Evolutionary conservation across 2,329 filamentous ascomycete species (phyloP).

Genomic region (Hymenoscyphus infarciens): DNA sequence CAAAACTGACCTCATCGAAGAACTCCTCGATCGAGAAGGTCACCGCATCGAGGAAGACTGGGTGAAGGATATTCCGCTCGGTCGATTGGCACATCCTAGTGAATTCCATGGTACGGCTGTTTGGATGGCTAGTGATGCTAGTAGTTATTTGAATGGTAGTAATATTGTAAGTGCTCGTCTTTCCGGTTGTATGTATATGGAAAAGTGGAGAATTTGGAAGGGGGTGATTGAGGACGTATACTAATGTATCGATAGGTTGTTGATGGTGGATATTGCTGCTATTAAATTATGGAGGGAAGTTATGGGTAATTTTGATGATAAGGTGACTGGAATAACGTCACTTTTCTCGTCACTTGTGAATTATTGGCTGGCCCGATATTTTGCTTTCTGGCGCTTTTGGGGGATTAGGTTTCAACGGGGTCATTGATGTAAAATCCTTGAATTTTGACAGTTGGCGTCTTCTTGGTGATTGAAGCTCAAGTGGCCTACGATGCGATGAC

Average conservation of each 20-base stretch:
- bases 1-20: constrained; percentile 36
- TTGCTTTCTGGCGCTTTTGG: not conserved
- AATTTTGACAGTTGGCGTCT: no score
- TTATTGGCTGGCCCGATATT: not conserved
- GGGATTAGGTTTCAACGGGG: not conserved
- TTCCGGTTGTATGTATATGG: not conserved
- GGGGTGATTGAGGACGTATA: not conserved
- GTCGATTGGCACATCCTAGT: constrained; percentile 38
- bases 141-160: constrained; percentile 27
- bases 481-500: no score
- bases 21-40: constrained; percentile 36
- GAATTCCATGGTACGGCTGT: constrained; percentile 38
- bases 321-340: not conserved
- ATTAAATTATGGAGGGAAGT: constrained; percentile 2
- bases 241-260: constrained; percentile 18
- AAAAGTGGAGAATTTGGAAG: not conserved
- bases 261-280: constrained; percentile 27
- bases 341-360: not conserved
- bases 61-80: constrained; percentile 38
- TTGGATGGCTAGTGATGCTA: constrained; percentile 31
- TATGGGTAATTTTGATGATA: not conserved
- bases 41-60: constrained; percentile 38
- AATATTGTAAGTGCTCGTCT: constrained; percentile 23
- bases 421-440: not conserved
- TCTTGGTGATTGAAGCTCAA: no score